A percentile compares a stretch with the other conserved stretches of the same genome.
phyloP scores from a whole-genome alignment of 176 grass and related monocot species.

The Rhynchospora breviuscula region DNA sequence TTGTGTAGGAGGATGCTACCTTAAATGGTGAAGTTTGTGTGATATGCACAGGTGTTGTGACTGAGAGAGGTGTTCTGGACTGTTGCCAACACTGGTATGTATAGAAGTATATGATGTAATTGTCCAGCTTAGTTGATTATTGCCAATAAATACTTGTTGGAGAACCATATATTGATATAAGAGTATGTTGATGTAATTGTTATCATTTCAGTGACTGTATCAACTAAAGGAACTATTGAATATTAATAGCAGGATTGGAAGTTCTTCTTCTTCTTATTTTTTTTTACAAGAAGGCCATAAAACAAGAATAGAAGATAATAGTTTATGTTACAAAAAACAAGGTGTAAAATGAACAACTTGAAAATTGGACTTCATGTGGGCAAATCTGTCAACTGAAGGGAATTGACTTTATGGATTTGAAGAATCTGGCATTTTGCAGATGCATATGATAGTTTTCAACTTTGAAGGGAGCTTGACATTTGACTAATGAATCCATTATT shows the following conservation, averaged over 20 bases:
- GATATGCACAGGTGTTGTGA: slow-evolving; percentile 72
- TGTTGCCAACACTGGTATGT: slow-evolving; percentile 84
- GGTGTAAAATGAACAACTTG: background rate
- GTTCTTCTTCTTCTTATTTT: too few species aligned
- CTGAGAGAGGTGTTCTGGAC: slow-evolving; percentile 75
- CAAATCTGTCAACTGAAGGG: background rate
- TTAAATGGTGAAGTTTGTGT: slow-evolving; percentile 62
- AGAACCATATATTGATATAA: too few species aligned
- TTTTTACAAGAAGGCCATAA: background rate
- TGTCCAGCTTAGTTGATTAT: slow-evolving; percentile 5
- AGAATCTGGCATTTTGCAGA: background rate
- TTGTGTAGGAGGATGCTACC: slow-evolving; percentile 48
- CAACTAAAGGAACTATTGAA: background rate
- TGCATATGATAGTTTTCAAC: background rate
- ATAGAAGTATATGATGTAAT: slow-evolving; percentile 12
- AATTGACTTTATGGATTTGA: background rate
- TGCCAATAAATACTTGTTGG: background rate
- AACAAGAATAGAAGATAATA: background rate
- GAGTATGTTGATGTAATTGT: background rate
- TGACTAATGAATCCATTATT: background rate
- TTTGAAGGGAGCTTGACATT: background rate
- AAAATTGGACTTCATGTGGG: background rate
- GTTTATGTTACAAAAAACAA: background rate
- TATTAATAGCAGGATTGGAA: background rate
- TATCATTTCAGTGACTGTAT: slow-evolving; percentile 10